Evolutionary conservation across 2,329 filamentous ascomycete species (phyloP).

Genomic region (Monosporascus sp.): DNA sequence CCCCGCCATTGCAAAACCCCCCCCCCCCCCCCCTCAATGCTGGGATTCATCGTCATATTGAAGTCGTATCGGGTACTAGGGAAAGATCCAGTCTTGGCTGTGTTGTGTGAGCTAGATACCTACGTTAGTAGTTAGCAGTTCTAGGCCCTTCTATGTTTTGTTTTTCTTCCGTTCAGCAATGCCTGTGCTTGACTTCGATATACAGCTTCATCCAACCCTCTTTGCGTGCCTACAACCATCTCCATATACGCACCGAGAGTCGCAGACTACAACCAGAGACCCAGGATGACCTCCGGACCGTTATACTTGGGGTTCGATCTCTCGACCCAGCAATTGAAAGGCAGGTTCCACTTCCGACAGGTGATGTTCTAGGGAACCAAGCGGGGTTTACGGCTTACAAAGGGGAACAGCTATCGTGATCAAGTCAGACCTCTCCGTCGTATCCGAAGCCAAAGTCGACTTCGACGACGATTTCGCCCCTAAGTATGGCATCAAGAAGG

Average conservation of each 20-base stretch:
- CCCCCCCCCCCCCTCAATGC: not conserved
- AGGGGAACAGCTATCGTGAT: constrained; percentile 66
- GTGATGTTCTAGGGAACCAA: not conserved
- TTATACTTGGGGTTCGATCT: constrained; percentile 92
- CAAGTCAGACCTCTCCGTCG: constrained; percentile 71
- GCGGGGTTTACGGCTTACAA: constrained; percentile 5
- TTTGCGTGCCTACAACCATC: not conserved
- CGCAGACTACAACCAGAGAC: not conserved
- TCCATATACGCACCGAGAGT: not conserved
- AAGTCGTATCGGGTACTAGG: not conserved
- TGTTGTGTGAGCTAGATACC: not conserved
- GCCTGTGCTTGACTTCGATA: no score
- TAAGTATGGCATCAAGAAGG: constrained; percentile 79
- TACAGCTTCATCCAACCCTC: not conserved
- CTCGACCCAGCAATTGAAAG: constrained; percentile 95
- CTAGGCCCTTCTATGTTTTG: not conserved
- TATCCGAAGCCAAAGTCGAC: constrained; percentile 85
- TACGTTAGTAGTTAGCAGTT: not conserved
- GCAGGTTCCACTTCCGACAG: constrained; percentile 33
- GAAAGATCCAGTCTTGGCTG: not conserved
- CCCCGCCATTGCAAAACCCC: not conserved
- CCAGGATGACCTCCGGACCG: constrained; percentile 41
- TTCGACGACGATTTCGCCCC: constrained; percentile 77
- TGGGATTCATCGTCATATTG: not conserved
- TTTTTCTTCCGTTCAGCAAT: no score